phyloP scores from a whole-genome alignment of 1,139 yeast species.

The Candida mesenterica region DNA sequence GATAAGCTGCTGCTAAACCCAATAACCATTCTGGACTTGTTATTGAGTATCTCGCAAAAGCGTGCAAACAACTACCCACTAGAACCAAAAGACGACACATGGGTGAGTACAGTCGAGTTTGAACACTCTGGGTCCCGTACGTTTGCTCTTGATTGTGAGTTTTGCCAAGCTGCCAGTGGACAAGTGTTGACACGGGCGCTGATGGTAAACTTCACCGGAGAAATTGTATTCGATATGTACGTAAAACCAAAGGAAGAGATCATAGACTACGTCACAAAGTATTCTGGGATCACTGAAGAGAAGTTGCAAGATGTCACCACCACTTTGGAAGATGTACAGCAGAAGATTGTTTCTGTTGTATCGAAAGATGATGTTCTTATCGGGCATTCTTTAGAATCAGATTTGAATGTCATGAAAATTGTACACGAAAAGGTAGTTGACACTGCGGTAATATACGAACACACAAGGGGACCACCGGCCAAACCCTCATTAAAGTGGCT shows the following conservation, averaged over 20 bases:
- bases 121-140: conserved; percentile 59
- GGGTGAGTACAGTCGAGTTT: conserved; percentile 57
- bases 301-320: conserved; percentile 61
- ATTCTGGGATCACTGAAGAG: conserved; percentile 84
- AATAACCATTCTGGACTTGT: conserved; percentile 53
- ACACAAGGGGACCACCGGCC: conserved; percentile 73
- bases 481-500: conserved; percentile 77
- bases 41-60: conserved; percentile 48
- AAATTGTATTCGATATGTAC: conserved; percentile 62
- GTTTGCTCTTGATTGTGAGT: conserved; percentile 90
- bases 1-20: conserved; percentile 34
- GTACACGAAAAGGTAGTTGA: conserved; percentile 69
- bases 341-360: conserved; percentile 44
- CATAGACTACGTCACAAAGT: conserved; percentile 74
- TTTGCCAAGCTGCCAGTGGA: conserved; percentile 66
- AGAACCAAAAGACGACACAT: conserved; percentile 45
- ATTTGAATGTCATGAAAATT: conserved; percentile 56
- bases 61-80: conserved; percentile 57
- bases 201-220: conserved; percentile 60
- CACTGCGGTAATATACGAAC: conserved; percentile 65
- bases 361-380: conserved; percentile 56
- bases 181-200: conserved; percentile 78
- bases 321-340: conserved; percentile 65
- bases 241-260: conserved; percentile 78
- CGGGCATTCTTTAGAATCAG: conserved; percentile 75